Evolutionary conservation across 1,139 yeast genomes (phyloP), one percentile per base, ranked within the genome.

Genomic region (Hyphopichia burtonii): DNA sequence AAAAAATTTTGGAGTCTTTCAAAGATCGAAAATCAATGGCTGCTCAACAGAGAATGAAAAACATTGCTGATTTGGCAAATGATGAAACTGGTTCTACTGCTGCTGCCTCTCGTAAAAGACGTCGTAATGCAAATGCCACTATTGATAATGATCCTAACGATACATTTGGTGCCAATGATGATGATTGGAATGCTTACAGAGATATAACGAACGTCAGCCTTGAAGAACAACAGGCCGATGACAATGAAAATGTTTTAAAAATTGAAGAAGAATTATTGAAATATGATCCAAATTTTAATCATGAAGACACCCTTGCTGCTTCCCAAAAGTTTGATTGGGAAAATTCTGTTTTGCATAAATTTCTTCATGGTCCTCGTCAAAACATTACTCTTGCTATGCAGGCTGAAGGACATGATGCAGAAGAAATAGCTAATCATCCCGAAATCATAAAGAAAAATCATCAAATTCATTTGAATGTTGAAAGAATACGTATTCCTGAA

Each of bases 151-250:
- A 89, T 59, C 96, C 95, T 11, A 90, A 84, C 56, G 98, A 91
- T 63, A 89, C 91, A 0, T 93, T 93, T 64, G 98, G 98, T 45
- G 93, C 97, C 3, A 85, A 90, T 55, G 99, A 93, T 58, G 96
- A 87, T 42, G 99, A 93, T 61, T 93, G 98, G 98, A 80, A 86
- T 34, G 82, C 90, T 18, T 93, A 93, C 60, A 77, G 95, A 53
- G 95, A 89, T 54, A 85, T 90, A 40, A 81, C 90, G 17, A 82
- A 80, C 48, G 83, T 76, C 12, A 83, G 83, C 19, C 85, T 88
- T 49, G 82, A 79, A 41, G 91, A 83, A 51, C 83, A 84, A 41
- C 80, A 83, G 45, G 95, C 86, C 44, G 86, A 80, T 41, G 87
- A 84, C 49, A 80, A 81, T 44, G 80, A 76, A 34, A 68, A 71